Percentiles rank a stretch among this genome's conserved stretches.
Evolutionary conservation across 2,329 filamentous ascomycete genomes (phyloP).

Genomic region (Iodosphaeria phyllophila): DNA sequence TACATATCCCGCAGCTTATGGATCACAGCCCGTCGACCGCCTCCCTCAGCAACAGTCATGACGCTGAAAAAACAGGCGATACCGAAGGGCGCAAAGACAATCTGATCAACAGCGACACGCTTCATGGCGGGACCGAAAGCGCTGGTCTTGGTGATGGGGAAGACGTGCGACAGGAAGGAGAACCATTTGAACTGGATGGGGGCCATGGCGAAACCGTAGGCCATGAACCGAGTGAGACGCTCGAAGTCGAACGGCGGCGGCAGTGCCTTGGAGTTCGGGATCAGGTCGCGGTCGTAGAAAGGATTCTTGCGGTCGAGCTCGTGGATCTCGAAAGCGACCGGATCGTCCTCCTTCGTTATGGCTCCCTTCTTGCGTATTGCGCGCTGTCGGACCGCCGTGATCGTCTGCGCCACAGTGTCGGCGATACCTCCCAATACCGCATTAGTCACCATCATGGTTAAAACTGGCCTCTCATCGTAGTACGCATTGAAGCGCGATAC

Average conservation of each 20-base stretch:
- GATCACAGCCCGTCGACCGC: constrained; percentile 58
- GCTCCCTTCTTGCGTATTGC: constrained; percentile 43
- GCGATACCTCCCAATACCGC: constrained; percentile 87
- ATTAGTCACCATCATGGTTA: constrained; percentile 99
- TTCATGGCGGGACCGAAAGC: constrained; percentile 67
- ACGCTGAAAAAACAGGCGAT: constrained; percentile 81
- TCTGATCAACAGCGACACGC: constrained; percentile 79
- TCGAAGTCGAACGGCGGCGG: constrained; percentile 92
- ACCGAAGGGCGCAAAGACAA: constrained; percentile 80
- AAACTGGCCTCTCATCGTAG: constrained; percentile 78
- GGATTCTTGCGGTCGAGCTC: constrained; percentile 72
- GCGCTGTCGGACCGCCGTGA: constrained; percentile 63
- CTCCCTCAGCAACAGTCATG: constrained; percentile 92
- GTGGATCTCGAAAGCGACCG: constrained; percentile 71
- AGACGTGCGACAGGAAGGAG: constrained; percentile 59
- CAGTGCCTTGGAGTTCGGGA: constrained; percentile 40
- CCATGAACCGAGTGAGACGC: constrained; percentile 85
- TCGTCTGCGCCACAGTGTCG: constrained; percentile 86
- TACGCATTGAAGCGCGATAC: constrained; percentile 81
- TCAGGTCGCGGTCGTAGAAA: constrained; percentile 42
- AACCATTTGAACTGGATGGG: constrained; percentile 96
- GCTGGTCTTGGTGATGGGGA: constrained; percentile 65
- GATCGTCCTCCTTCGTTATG: constrained; percentile 45
- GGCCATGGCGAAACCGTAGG: constrained; percentile 91
- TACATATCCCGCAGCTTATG: constrained; percentile 90